Evolutionary conservation across 2,329 filamentous ascomycete genomes (phyloP), one percentile per base, ranked within the genome.

Genomic region (Aspergillus ochraceus): DNA sequence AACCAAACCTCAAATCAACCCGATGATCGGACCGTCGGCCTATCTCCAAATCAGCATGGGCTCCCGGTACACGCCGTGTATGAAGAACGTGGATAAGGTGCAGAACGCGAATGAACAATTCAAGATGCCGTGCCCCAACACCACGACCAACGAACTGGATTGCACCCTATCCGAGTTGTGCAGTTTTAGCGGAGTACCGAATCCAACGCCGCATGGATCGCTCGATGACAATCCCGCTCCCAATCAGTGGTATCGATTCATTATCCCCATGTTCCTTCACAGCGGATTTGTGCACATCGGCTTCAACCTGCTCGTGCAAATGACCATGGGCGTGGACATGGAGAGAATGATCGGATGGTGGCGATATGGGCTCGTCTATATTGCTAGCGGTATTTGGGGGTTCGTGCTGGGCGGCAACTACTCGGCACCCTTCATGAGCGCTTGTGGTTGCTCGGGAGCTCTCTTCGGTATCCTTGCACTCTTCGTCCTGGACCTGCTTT

Each of bases 231-330:
- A 75, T 10, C 80, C 89, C 2, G 83, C 86, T 61, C 95, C 95
- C 0, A 88, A 98, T 72, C 95, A 99, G 75, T 99, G 95, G 95
- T 99, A 86, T 78, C 90, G 95, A 61, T 98, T 99, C 80, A 97
- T 99, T 71, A 80, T 89, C 1, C 94, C 95, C 45, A 97, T 99
- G 62, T 99, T 99, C 79, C 81, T 99, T 69, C 95, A 99, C 71
- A 92, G 92, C 1, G 95, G 95, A 14, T 79, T 99, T 58, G 89
- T 99, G 63, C 95, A 99, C 73, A 97, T 99, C 60, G 91, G 87
- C 17, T 97, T 98, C 83, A 99, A 99, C 77, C 83, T 99, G 77
- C 83, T 98, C 8, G 84, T 97, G 22, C 95, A 99, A 75, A 78
- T 97, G 70, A 96, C 91, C 0, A 85, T 98, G 57, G 95, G 90